Evolutionary conservation across 2,329 filamentous ascomycete species (phyloP).

Genomic region (Blastomyces emzantsi): DNA sequence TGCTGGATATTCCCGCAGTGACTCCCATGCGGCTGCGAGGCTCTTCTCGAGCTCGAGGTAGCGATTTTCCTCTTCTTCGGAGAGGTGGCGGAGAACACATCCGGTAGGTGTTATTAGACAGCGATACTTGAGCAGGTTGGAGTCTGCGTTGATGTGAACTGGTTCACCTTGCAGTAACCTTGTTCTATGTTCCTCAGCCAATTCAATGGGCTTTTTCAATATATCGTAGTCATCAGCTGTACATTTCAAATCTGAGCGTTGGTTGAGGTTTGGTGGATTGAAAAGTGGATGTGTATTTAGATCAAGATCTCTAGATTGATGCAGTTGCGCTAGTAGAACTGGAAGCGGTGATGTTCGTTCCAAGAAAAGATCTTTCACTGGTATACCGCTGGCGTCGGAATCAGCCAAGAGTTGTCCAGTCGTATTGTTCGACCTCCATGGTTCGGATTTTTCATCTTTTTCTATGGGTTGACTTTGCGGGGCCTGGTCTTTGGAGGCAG

Average conservation of each 20-base stretch:
- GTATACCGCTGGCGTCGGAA: constrained; percentile 26
- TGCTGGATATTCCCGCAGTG: constrained; percentile 32
- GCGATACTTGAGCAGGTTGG: constrained; percentile 31
- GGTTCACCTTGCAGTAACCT: constrained; percentile 34
- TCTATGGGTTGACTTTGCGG: constrained; percentile 6
- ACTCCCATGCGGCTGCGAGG: constrained; percentile 24
- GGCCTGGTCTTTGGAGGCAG: constrained; percentile 19
- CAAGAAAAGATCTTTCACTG: constrained; percentile 35
- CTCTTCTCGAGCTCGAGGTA: constrained; percentile 39
- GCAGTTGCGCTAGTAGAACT: constrained; percentile 31
- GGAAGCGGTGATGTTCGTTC: constrained; percentile 34
- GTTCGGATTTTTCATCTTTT: constrained; percentile 21
- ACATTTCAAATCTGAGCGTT: constrained; percentile 37
- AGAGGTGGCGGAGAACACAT: constrained; percentile 37
- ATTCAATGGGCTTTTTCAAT: constrained; percentile 31
- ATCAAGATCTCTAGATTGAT: constrained; percentile 30
- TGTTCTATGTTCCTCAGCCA: constrained; percentile 38
- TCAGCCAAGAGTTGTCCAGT: constrained; percentile 33
- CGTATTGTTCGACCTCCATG: constrained; percentile 34
- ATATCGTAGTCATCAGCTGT: constrained; percentile 32
- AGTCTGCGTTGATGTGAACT: constrained; percentile 31
- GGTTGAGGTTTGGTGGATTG: constrained; percentile 33
- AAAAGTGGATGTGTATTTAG: constrained; percentile 33
- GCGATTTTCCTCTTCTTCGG: constrained; percentile 38
- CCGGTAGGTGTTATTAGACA: constrained; percentile 40